Percentiles rank a stretch among this genome's conserved stretches.
phyloP scores from a whole-genome alignment of 371 early-diverging fungal genomes.

The Mucor lusitanicus region DNA sequence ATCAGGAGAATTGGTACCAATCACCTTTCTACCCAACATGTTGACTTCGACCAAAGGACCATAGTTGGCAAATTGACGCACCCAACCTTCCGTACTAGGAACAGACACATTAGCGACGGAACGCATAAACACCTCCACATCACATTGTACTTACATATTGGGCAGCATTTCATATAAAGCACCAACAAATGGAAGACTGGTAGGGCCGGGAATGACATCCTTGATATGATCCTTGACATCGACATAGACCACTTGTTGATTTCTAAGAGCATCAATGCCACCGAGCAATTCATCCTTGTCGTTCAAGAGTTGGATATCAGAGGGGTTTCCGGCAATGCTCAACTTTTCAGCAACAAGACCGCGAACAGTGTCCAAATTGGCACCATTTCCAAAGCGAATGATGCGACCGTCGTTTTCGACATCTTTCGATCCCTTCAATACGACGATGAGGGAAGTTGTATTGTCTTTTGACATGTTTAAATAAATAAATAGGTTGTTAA shows the following conservation, averaged over 20 bases:
- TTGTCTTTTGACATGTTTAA: conserved; percentile 17
- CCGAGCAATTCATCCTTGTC: conserved; percentile 16
- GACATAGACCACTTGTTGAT: conserved; percentile 31
- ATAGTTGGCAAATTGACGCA: conserved; percentile 26
- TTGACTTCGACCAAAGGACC: conserved; percentile 36
- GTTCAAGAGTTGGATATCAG: conserved; percentile 17
- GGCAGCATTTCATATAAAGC: conserved; percentile 40
- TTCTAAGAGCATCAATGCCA: conserved; percentile 23
- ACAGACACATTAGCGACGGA: neutral
- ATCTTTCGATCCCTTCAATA: conserved; percentile 17
- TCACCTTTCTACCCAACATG: conserved; percentile 21
- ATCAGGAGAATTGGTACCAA: conserved; percentile 38
- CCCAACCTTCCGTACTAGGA: conserved; percentile 27
- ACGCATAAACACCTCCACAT: neutral
- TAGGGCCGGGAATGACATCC: conserved; percentile 31
- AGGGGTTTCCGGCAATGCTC: conserved; percentile 9
- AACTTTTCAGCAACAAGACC: conserved; percentile 34
- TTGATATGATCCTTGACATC: conserved; percentile 25
- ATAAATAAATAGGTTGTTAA: neutral
- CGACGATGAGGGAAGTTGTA: conserved; percentile 34
- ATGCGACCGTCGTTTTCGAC: conserved; percentile 34
- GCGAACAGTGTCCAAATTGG: conserved; percentile 31
- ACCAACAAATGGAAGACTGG: conserved; percentile 36
- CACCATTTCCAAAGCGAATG: conserved; percentile 27
- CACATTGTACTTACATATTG: conserved; percentile 24